Evolutionary conservation across 441 rosid species (phyloP), one percentile per base, ranked within the genome.

Genomic region (Lepidium campestre): DNA sequence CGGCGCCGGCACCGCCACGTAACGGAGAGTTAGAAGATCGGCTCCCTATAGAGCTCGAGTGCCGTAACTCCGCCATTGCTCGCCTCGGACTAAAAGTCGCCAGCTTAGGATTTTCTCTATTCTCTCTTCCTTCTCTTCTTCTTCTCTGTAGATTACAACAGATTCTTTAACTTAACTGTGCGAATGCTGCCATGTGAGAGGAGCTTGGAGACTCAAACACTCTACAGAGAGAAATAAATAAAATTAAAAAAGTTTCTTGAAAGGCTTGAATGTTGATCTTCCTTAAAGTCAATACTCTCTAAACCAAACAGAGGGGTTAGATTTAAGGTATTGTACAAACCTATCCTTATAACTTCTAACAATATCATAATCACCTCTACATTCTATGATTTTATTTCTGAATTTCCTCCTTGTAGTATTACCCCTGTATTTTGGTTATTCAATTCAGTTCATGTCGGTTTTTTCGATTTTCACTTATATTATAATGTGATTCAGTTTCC

Each of bases 31-130:
- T 82, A 41, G 89, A 60, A 75, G 88, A 78, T 66, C 98, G 86
- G 82, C 86, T 78, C 14, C 98, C 99, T 61, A 81, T 70, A 70
- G 96, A 91, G 80, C 88, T 82, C 76, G 97, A 86, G 85, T 94
- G 94, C 77, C 99, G 78, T 40, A 88, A 87, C 97, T 94, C 99
- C 39, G 83, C 99, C 93, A 85, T 79, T 44, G 83, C 91, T 61
- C 88, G 80, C 78, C 88, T 89, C 34, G 95, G 97, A 77, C 96
- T 93, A 77, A 74, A 90, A 74, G 79, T 76, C 73, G 96, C 87
- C 93, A 93, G 85, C 75, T 81, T 84, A 39, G 34, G 44, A 32
- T 29, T 39, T 15, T 40, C 10, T 37, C 12, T 67, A 25, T 44
- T 18, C 2, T 31, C 50, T 54, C 32, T 48, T 20, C 15, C n/a